Base-by-base conservation (phyloP, 2,329 filamentous ascomycete species). In the Bipolaris gigantea region DNA sequence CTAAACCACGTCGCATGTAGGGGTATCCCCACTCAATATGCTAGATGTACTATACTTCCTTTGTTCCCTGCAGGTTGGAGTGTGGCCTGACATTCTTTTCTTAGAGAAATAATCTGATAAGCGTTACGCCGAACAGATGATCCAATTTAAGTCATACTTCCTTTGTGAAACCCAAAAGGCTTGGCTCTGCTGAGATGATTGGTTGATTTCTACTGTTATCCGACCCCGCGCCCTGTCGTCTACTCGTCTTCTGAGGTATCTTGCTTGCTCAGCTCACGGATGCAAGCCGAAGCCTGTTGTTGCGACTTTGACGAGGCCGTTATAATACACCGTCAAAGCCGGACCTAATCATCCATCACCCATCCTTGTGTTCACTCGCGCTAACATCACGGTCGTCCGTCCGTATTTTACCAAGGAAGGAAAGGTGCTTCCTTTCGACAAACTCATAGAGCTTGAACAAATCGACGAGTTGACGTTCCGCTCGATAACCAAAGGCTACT, bases 401-500 rank as follows among this genome's bases (percentile, higher is more conserved):
- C 63, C 64, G 1, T 69, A 71, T 41, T 70, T 65, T 39, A 66
- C 68, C 8, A 40, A 56, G 8, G 53, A 64, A 2, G 61, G 58
- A 25, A 50, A 61, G 19, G 65, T 69, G 27, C 66, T 74, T 2
- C 70, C 75, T 1, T 78, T 79, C 52, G 67, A 70, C 32, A 73
- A 77, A 35, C 63, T 78, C 25, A 73, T 79, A 49, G 63, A 69
- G 38, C 65, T 79, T 2, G 74, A 77, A 50, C 74, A 66, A 51
- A 73, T 77, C 50, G 71, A 76, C 51, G 68, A 75, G 32, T 53
- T 59, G 41, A 77, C 74, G 19, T 78, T 71, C 50, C 69, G 74
- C 27, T 77, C 74, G 2, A 73, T 68, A 30, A 71, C 74, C 8
- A 72, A 68, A 47, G 73, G 76, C 0, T 81, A 76, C 56, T 72